A percentile compares a stretch with the other conserved stretches of the same genome.
phyloP scores from a whole-genome alignment of 768 basidiomycete genomes.

The Termitomyces sp. region DNA sequence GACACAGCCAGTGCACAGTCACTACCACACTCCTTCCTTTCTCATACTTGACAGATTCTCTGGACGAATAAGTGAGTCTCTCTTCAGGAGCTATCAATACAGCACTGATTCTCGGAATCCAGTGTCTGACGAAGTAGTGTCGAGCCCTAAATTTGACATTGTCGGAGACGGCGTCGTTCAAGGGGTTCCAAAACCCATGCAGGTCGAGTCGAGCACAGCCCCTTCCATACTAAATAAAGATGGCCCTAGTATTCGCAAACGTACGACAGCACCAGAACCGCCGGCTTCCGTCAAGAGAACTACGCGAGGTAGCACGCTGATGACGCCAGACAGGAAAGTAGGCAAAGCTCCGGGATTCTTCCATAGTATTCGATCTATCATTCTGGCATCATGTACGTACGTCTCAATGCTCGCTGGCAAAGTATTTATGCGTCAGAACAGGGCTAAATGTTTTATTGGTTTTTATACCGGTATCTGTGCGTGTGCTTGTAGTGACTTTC shows the following conservation, averaged over 20 bases:
- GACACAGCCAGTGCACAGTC: not conserved
- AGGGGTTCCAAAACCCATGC: not conserved
- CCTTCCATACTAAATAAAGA: not conserved
- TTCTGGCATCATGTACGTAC: conserved; percentile 51
- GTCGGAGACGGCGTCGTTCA: not conserved
- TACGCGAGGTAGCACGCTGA: conserved; percentile 11
- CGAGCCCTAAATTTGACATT: conserved; percentile 4
- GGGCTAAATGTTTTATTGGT: conserved; percentile 68
- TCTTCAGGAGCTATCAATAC: not conserved
- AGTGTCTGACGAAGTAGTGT: not conserved
- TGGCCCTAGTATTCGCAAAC: conserved; percentile 3
- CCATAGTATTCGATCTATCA: conserved; percentile 46
- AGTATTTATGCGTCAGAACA: conserved; percentile 17
- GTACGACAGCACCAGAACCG: conserved; percentile 1
- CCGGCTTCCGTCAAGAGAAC: not conserved
- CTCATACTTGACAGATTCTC: not conserved
- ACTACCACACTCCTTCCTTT: not conserved
- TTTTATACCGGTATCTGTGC: conserved; percentile 67
- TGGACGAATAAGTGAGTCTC: not conserved
- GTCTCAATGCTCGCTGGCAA: not conserved
- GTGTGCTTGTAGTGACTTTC: conserved; percentile 10
- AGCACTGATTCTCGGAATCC: not conserved
- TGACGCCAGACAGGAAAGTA: conserved; percentile 32
- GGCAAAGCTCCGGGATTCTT: conserved; percentile 38
- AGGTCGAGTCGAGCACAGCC: not conserved